phyloP scores from a whole-genome alignment of 225 moss, liverwort and hornwort species.

The Sphagnum contortum region DNA sequence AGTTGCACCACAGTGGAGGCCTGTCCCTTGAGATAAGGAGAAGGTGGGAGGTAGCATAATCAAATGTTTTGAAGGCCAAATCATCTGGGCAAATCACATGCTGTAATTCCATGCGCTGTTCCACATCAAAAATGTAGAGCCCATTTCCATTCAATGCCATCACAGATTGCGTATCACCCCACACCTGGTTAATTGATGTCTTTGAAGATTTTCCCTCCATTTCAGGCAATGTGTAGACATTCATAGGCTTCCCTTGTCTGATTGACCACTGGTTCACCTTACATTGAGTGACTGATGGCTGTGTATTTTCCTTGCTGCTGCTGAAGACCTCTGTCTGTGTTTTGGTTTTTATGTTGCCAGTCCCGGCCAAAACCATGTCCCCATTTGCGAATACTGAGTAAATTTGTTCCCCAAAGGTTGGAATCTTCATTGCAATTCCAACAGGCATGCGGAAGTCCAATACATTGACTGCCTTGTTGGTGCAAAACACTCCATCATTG shows the following conservation, averaged over 20 bases:
- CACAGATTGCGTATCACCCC: conserved; percentile 66
- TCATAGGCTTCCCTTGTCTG: conserved; percentile 76
- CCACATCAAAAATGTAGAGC: conserved; percentile 41
- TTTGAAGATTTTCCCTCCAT: too few relatives aligned
- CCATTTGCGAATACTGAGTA: conserved; percentile 74
- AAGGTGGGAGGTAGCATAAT: conserved; percentile 36
- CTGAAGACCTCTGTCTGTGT: conserved; percentile 12
- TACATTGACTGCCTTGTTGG: conserved; percentile 75
- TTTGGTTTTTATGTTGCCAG: conserved; percentile 34
- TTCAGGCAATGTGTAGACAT: conserved; percentile 50
- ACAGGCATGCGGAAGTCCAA: conserved; percentile 86
- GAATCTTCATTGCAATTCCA: conserved; percentile 80
- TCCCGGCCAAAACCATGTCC: conserved; percentile 77
- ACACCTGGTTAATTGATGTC: conserved; percentile 66
- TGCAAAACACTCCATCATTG: conserved; percentile 76
- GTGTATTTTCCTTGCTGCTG: not conserved
- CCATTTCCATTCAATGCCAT: conserved; percentile 81
- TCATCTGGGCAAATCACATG: conserved; percentile 35
- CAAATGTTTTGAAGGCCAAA: conserved; percentile 33
- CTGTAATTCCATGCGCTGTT: conserved; percentile 23
- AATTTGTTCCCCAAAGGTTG: conserved; percentile 61
- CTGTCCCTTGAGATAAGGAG: conserved; percentile 46
- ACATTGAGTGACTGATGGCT: conserved; percentile 7
- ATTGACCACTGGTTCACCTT: conserved; percentile 91
- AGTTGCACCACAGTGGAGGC: conserved; percentile 48